Percentiles rank a stretch among this genome's conserved stretches.
Evolutionary conservation across 2,329 filamentous ascomycete genomes (phyloP).

Genomic region (Microdochium trichocladiopsis): DNA sequence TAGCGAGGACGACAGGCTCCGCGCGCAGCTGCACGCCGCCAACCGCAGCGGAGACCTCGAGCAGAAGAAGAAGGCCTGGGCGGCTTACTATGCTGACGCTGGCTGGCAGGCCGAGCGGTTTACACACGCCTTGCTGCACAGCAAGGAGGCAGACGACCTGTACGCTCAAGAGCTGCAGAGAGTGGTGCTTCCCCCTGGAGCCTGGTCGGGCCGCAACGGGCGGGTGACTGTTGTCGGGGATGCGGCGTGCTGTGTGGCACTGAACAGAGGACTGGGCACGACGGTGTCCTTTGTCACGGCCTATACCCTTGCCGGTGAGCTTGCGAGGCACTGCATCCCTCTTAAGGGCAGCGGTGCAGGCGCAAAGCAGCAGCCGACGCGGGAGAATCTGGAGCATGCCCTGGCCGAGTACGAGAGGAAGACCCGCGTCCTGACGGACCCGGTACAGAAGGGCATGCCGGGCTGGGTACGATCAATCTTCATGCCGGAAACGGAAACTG

Average conservation of each 20-base stretch:
- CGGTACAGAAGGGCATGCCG: not conserved
- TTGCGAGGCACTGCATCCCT: slow-evolving; percentile 16
- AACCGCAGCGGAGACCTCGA: slow-evolving; percentile 9
- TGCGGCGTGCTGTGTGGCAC: slow-evolving; percentile 34
- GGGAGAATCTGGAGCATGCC: slow-evolving; percentile 8
- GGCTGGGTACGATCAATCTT: not conserved
- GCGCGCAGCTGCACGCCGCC: slow-evolving; percentile 5
- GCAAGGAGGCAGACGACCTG: slow-evolving; percentile 28
- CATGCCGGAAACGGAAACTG: not conserved
- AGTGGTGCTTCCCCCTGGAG: slow-evolving; percentile 24
- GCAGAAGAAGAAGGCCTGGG: slow-evolving; percentile 29
- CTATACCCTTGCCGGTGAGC: slow-evolving; percentile 42
- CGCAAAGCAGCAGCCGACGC: not conserved
- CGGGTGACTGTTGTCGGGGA: slow-evolving; percentile 39
- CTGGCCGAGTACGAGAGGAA: slow-evolving; percentile 30
- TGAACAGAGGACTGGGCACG: slow-evolving; percentile 41
- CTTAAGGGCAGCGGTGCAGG: slow-evolving; percentile 6
- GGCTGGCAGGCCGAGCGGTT: slow-evolving; percentile 37
- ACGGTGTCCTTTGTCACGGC: slow-evolving; percentile 35
- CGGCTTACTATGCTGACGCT: slow-evolving; percentile 30
- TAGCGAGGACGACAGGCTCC: slow-evolving; percentile 3
- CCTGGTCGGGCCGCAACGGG: slow-evolving; percentile 19
- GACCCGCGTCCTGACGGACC: slow-evolving; percentile 3
- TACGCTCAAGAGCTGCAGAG: slow-evolving; percentile 34
- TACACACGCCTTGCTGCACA: slow-evolving; percentile 20